These are phyloP conservation scores for Thalassiosira exigua DNA, from an alignment of 352 stramenopile genomes.

Conservation along the genomic window DNA sequence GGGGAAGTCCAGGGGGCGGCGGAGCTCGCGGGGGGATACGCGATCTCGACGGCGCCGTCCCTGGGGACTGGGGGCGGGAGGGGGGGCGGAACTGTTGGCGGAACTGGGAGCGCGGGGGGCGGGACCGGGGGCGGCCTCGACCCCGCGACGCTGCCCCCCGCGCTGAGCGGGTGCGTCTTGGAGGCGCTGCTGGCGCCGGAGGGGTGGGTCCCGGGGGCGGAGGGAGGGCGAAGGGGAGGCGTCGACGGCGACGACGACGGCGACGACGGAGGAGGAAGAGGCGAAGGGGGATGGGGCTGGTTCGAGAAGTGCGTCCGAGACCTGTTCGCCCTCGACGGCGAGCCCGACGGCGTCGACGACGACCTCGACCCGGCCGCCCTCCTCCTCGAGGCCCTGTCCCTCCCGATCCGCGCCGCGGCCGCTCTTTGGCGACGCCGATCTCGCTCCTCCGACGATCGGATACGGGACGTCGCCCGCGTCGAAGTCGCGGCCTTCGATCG, in stretches of 20 bases:
- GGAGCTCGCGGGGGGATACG: constrained; percentile 64
- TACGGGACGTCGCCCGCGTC: constrained; percentile 61
- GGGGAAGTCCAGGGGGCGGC: constrained; percentile 45
- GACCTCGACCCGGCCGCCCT: background rate
- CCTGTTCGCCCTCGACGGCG: constrained; percentile 10
- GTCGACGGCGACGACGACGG: background rate
- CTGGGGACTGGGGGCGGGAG: constrained; percentile 60
- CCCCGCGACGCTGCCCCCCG: constrained; percentile 66
- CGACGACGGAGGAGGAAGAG: background rate
- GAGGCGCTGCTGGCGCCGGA: constrained; percentile 66
- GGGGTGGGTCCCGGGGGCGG: constrained; percentile 2
- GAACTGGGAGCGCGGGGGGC: too few species aligned
- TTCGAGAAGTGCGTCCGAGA: constrained; percentile 35
- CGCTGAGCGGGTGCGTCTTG: constrained; percentile 75
- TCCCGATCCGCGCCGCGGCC: constrained; percentile 16
- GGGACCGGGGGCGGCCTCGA: too few species aligned
- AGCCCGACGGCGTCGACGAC: background rate
- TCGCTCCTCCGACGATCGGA: constrained; percentile 48
- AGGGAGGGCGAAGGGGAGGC: too few species aligned
- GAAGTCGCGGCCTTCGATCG: constrained; percentile 65
- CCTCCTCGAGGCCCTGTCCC: background rate
- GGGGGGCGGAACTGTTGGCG: too few species aligned
- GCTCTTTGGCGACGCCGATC: constrained; percentile 53
- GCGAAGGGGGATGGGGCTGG: constrained; percentile 16
- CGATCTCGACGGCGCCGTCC: constrained; percentile 61